These are phyloP conservation scores for Microdochium trichocladiopsis DNA, from an alignment of 2,329 filamentous ascomycete genomes.

Conservation along the genomic window DNA sequence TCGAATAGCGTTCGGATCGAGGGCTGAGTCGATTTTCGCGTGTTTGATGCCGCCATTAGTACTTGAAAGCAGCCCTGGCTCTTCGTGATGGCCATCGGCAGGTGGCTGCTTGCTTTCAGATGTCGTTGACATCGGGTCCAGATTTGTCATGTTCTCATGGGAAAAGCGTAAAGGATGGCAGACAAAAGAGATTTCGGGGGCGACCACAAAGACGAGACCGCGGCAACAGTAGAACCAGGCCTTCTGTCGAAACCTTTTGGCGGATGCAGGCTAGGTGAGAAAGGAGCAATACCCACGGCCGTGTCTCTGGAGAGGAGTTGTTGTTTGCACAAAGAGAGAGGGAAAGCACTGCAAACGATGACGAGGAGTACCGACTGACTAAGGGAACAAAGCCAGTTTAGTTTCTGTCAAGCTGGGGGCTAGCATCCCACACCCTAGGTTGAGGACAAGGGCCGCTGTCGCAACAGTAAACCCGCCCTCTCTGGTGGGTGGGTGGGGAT, in stretches of 20 bases:
- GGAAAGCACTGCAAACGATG: too few species aligned
- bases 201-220: not conserved
- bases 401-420: not conserved
- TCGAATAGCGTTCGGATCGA: constrained; percentile 23
- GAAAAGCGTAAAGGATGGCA: not conserved
- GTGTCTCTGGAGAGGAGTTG: too few species aligned
- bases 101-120: not conserved
- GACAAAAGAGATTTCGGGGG: not conserved
- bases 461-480: not conserved
- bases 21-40: constrained; percentile 2
- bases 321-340: too few species aligned
- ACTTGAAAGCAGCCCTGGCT: not conserved
- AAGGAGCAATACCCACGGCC: too few species aligned
- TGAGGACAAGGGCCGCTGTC: not conserved
- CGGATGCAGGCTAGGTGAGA: too few species aligned
- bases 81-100: not conserved
- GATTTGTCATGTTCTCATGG: constrained; percentile 5
- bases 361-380: too few species aligned
- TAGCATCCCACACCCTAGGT: not conserved
- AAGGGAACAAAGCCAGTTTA: not conserved
- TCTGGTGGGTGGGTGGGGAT: not conserved
- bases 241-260: too few species aligned
- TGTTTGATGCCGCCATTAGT: constrained; percentile 1
- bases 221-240: not conserved
- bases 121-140: constrained; percentile 1